phyloP scores from a whole-genome alignment of 1,284 basidiomycete species.

The Coniferiporia sulphurascens region DNA sequence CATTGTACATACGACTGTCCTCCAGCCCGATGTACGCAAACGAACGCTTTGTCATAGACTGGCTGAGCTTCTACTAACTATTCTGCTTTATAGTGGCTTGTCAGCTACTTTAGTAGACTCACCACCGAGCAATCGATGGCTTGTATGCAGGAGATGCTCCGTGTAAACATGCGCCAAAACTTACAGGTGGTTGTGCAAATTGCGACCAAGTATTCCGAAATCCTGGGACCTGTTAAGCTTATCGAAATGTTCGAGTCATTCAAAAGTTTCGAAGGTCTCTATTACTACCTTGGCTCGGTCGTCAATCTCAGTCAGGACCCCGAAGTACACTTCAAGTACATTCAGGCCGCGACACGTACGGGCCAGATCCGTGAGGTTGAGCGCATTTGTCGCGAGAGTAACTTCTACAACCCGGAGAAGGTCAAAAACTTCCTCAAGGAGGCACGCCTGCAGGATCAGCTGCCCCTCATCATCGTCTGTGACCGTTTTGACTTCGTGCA shows the following conservation, averaged over 20 bases:
- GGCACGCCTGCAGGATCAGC: conserved; percentile 93
- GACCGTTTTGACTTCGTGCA: conserved; percentile 99
- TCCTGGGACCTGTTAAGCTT: conserved; percentile 93
- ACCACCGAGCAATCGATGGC: conserved; percentile 99
- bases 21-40: conserved; percentile 73
- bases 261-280: conserved; percentile 97
- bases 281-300: conserved; percentile 96
- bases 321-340: conserved; percentile 99
- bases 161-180: conserved; percentile 97
- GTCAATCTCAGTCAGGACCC: conserved; percentile 96
- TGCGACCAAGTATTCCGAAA: conserved; percentile 98
- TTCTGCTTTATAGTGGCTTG: conserved; percentile 71
- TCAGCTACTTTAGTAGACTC: conserved; percentile 95
- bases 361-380: conserved; percentile 99
- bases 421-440: conserved; percentile 99
- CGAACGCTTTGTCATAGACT: neutral
- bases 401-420: conserved; percentile 98
- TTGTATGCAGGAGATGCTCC: conserved; percentile 96
- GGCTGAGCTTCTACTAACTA: neutral
- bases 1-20: conserved; percentile 87
- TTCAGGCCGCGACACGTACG: conserved; percentile 97
- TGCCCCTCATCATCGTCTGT: conserved; percentile 99
- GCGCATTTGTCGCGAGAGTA: conserved; percentile 96
- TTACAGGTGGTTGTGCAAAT: conserved; percentile 96
- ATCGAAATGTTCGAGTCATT: conserved; percentile 99